Conservation (phyloP, 257 asterid species). For the Primulina tabacum region DNA sequence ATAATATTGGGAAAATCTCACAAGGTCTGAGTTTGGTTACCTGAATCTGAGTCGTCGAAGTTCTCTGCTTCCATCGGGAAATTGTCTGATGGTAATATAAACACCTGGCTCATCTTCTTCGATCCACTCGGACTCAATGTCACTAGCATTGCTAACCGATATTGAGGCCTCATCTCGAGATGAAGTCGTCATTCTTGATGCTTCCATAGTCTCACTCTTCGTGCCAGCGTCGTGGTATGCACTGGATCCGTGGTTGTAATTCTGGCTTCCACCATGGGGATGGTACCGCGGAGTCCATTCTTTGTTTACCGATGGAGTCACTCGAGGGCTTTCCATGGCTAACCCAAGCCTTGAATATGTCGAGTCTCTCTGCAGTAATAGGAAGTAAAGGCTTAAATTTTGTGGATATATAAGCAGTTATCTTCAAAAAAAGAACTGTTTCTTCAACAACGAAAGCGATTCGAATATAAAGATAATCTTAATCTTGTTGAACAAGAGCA, state of each 20-base stretch:
- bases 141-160: conserved; percentile 95
- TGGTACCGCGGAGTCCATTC: conserved; percentile 56
- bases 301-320: conserved; percentile 70
- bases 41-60: conserved; percentile 96
- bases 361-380: conserved; percentile 77
- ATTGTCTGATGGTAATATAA: conserved; percentile 83
- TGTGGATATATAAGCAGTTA: background rate
- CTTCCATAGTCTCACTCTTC: conserved; percentile 57
- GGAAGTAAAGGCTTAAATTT: background rate
- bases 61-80: conserved; percentile 85
- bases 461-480: too few relatives aligned
- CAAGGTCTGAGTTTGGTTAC: conserved; percentile 29
- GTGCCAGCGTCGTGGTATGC: conserved; percentile 32
- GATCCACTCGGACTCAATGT: conserved; percentile 83
- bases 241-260: conserved; percentile 47
- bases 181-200: conserved; percentile 75
- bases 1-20: background rate
- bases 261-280: conserved; percentile 34
- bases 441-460: too few relatives aligned
- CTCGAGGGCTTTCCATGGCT: conserved; percentile 70
- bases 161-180: conserved; percentile 84
- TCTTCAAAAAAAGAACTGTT: too few relatives aligned
- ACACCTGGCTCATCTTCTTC: conserved; percentile 97
- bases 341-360: conserved; percentile 72
- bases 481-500: background rate